Conservation (phyloP, 371 early-diverging fungal genomes). For the Batrachochytrium dendrobatidis region DNA sequence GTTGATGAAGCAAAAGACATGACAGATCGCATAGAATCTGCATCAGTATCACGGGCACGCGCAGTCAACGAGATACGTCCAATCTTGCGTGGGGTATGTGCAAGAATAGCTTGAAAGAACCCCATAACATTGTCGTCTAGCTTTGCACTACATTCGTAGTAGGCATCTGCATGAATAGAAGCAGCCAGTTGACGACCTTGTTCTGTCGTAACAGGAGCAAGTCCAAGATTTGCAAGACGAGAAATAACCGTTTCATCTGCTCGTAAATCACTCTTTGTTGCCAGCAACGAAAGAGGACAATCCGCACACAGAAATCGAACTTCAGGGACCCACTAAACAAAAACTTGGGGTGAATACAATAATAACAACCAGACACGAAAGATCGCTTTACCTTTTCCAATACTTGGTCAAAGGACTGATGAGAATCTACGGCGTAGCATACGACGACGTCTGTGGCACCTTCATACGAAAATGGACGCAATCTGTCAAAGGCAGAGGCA, state of each 20-base stretch:
- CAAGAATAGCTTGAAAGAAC: neutral
- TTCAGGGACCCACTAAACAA: slow-evolving; percentile 20
- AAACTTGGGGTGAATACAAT: neutral
- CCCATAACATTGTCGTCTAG: neutral
- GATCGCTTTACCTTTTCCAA: slow-evolving; percentile 12
- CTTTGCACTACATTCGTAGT: neutral
- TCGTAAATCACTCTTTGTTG: slow-evolving; percentile 14
- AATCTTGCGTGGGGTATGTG: neutral
- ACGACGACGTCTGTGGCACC: slow-evolving; percentile 12
- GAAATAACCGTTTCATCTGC: neutral
- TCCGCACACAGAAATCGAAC: slow-evolving; percentile 10
- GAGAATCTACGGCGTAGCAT: slow-evolving; percentile 16
- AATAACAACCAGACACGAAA: neutral
- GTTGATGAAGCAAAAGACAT: neutral
- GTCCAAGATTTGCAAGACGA: neutral
- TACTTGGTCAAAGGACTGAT: slow-evolving; percentile 12
- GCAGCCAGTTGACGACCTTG: neutral
- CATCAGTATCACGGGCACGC: neutral
- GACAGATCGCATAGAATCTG: neutral
- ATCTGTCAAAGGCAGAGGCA: neutral
- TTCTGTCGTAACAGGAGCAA: neutral
- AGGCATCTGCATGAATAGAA: neutral
- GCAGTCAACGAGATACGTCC: neutral
- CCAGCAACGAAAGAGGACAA: slow-evolving; percentile 9
- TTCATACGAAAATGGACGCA: slow-evolving; percentile 14